A percentile compares a stretch with the other conserved stretches of the same genome.
phyloP scores from a whole-genome alignment of 192 early-diverging fungal species.

The Kappamyces sp. region DNA sequence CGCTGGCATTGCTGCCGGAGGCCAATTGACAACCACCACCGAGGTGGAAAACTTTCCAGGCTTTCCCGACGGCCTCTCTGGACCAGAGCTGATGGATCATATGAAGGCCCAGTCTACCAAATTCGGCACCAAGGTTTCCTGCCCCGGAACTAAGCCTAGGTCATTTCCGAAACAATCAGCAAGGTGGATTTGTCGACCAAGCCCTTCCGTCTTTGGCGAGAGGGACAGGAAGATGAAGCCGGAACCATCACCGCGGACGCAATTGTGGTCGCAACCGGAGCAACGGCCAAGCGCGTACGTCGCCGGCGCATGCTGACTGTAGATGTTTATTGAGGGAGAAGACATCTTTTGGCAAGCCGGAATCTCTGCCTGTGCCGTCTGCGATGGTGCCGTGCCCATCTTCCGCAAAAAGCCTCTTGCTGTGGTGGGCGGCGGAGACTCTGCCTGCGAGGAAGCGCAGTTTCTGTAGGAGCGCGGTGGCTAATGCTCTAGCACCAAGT shows the following conservation, averaged over 20 bases:
- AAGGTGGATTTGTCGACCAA: constrained; percentile 76
- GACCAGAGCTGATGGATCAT: constrained; percentile 80
- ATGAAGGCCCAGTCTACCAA: constrained; percentile 70
- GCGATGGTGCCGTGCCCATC: constrained; percentile 96
- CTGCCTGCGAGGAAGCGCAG: constrained; percentile 80
- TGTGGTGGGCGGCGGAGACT: constrained; percentile 80
- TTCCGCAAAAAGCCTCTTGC: constrained; percentile 93
- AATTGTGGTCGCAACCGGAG: constrained; percentile 94
- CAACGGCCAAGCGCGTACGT: constrained; percentile 83
- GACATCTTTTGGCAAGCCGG: constrained; percentile 97
- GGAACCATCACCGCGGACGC: constrained; percentile 71
- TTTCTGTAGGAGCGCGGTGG: constrained; percentile 48
- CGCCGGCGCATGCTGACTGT: not conserved
- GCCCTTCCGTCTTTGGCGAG: constrained; percentile 93
- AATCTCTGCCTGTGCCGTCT: constrained; percentile 98
- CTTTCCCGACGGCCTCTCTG: constrained; percentile 79
- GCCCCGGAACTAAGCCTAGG: constrained; percentile 10
- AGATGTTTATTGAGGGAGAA: constrained; percentile 79
- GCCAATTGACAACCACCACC: constrained; percentile 91
- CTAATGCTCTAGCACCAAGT: constrained; percentile 59
- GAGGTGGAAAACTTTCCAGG: constrained; percentile 89
- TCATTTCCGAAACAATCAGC: constrained; percentile 88
- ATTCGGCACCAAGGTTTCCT: constrained; percentile 66
- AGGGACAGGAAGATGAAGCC: constrained; percentile 62
- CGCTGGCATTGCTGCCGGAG: constrained; percentile 72